A percentile compares a stretch with the other conserved stretches of the same genome.
These are phyloP conservation scores for Komagataella phaffii DNA, from an alignment of 805 yeast genomes.

Conservation along the genomic window DNA sequence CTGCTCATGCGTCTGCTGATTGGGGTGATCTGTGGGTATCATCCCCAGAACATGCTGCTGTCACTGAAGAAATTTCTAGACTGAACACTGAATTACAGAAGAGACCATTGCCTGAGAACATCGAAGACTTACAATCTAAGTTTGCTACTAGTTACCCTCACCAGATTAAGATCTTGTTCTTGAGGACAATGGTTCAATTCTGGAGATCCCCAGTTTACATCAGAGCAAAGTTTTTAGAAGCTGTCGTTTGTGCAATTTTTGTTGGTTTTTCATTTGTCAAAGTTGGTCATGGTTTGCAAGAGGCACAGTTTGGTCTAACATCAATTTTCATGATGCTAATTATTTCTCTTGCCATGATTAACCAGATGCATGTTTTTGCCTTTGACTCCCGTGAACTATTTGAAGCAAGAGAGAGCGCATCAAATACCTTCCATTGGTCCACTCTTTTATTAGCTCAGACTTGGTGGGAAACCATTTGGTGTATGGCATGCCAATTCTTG, in stretches of 20 bases:
- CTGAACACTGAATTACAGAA: conserved; percentile 9
- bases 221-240: conserved; percentile 31
- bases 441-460: conserved; percentile 38
- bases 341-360: conserved; percentile 45
- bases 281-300: conserved; percentile 34
- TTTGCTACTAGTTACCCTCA: conserved; percentile 34
- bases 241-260: conserved; percentile 28
- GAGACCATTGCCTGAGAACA: conserved; percentile 3
- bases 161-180: conserved; percentile 20
- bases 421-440: conserved; percentile 67
- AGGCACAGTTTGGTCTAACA: conserved; percentile 43
- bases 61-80: conserved; percentile 16
- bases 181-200: conserved; percentile 25
- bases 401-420: conserved; percentile 59
- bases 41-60: conserved; percentile 16
- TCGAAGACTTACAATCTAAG: conserved; percentile 5
- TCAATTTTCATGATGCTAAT: conserved; percentile 43
- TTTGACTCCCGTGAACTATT: conserved; percentile 44
- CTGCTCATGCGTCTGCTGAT: conserved; percentile 42
- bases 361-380: conserved; percentile 52
- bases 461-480: conserved; percentile 50
- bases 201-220: conserved; percentile 37
- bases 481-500: conserved; percentile 31
- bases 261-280: conserved; percentile 50
- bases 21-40: conserved; percentile 52